A percentile compares a stretch with the other conserved stretches of the same genome.
These are phyloP conservation scores for Diaporthe longicolla DNA, from an alignment of 2,329 filamentous ascomycete genomes.

Conservation along the genomic window DNA sequence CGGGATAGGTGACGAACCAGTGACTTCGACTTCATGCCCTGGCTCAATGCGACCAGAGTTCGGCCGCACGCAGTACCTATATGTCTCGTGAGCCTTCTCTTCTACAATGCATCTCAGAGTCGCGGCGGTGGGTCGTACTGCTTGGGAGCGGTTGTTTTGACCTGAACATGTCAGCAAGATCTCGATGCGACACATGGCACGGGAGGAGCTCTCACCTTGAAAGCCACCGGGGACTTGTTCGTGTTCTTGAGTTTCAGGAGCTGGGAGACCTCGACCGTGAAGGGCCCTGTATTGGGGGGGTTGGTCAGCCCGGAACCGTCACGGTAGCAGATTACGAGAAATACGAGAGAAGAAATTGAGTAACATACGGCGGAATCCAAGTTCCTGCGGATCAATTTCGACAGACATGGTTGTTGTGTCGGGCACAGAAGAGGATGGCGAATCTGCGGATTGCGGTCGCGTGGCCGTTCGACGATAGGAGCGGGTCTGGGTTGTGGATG, in stretches of 20 bases:
- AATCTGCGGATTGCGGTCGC: slow-evolving; percentile 36
- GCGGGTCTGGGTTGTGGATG: slow-evolving; percentile 44
- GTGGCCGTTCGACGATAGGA: slow-evolving; percentile 24
- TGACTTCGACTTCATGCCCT: slow-evolving; percentile 90
- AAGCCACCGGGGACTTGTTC: slow-evolving; percentile 73
- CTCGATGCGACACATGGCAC: not conserved
- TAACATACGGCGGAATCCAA: slow-evolving; percentile 90
- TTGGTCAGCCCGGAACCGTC: slow-evolving; percentile 43
- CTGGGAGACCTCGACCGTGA: slow-evolving; percentile 76
- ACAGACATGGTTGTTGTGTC: slow-evolving; percentile 81
- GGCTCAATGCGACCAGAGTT: slow-evolving; percentile 97
- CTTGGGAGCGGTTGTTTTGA: slow-evolving; percentile 99
- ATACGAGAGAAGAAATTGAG: not conserved
- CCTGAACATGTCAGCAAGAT: slow-evolving; percentile 67
- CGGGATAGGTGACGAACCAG: slow-evolving; percentile 69
- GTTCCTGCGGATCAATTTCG: slow-evolving; percentile 90
- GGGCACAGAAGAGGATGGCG: slow-evolving; percentile 19
- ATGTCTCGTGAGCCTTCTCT: slow-evolving; percentile 46
- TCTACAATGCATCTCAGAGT: slow-evolving; percentile 43
- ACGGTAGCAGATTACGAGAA: not conserved
- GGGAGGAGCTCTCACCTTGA: slow-evolving; percentile 71
- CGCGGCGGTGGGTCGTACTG: slow-evolving; percentile 76
- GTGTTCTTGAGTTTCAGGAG: slow-evolving; percentile 76
- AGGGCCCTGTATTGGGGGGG: slow-evolving; percentile 66
- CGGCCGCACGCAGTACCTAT: slow-evolving; percentile 95